phyloP scores from a whole-genome alignment of 805 yeast species.

The Candida incommunis region DNA sequence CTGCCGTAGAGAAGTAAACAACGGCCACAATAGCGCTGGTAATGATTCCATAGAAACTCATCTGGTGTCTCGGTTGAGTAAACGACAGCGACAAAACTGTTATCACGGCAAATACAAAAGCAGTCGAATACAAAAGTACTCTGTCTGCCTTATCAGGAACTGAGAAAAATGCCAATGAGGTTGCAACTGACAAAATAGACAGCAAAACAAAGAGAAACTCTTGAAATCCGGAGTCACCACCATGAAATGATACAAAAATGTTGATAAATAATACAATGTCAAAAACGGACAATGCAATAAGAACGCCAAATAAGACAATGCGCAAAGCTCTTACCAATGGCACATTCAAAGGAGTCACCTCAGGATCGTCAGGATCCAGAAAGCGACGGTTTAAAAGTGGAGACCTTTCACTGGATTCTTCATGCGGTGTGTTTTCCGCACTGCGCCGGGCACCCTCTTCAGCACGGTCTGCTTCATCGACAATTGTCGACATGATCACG shows the following conservation, averaged over 20 bases:
- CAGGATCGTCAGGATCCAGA: neutral
- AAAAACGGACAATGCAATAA: neutral
- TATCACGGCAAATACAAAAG: neutral
- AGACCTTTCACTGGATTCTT: neutral
- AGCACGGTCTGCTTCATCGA: neutral
- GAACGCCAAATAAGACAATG: neutral
- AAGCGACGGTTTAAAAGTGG: neutral
- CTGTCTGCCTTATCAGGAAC: constrained; percentile 1
- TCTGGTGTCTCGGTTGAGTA: constrained; percentile 1
- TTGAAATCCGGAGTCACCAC: neutral
- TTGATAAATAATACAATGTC: neutral
- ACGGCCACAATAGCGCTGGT: neutral
- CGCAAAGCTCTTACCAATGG: neutral
- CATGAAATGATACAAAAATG: neutral
- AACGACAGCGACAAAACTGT: neutral
- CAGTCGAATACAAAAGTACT: neutral
- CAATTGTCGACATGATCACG: neutral
- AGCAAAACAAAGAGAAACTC: neutral
- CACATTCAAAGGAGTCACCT: neutral
- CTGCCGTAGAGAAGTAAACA: neutral
- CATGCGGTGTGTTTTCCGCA: neutral
- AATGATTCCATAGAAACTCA: constrained; percentile 1
- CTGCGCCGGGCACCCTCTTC: neutral
- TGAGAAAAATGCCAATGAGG: neutral
- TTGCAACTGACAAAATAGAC: neutral